Evolutionary conservation across 495 filamentous ascomycete species (phyloP).

Genomic region (Annulohypoxylon moriforme): DNA sequence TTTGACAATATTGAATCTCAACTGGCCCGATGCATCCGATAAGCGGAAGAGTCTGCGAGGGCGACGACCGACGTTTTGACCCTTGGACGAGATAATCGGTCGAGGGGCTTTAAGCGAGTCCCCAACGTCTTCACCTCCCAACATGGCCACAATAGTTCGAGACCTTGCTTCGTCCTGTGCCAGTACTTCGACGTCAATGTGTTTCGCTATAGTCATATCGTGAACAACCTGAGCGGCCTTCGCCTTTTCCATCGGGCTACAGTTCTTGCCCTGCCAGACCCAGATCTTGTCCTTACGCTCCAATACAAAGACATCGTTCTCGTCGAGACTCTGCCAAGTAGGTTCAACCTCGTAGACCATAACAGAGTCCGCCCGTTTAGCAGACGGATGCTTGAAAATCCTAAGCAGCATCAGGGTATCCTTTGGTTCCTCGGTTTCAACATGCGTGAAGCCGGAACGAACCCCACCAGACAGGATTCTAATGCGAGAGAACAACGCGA

Average conservation of each 20-base stretch:
- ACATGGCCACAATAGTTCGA: constrained; percentile 61
- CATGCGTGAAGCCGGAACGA: constrained; percentile 68
- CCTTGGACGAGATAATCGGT: constrained; percentile 50
- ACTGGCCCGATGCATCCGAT: constrained; percentile 64
- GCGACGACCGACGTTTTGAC: constrained; percentile 23
- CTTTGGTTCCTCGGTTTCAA: constrained; percentile 58
- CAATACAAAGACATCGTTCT: constrained; percentile 70
- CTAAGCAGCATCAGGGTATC: constrained; percentile 64
- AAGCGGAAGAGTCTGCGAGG: constrained; percentile 64
- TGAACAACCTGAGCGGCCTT: constrained; percentile 72
- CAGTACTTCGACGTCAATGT: constrained; percentile 70
- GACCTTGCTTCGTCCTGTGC: constrained; percentile 67
- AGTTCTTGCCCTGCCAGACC: constrained; percentile 72
- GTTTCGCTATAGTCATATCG: constrained; percentile 70
- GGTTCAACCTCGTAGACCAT: constrained; percentile 72
- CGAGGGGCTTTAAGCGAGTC: constrained; percentile 52
- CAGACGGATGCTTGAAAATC: constrained; percentile 65
- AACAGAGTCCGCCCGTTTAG: constrained; percentile 56
- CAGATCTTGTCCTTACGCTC: constrained; percentile 70
- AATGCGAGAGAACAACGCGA: constrained; percentile 66
- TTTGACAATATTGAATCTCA: constrained; percentile 66
- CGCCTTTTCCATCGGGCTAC: constrained; percentile 72
- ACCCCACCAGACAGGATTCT: constrained; percentile 68
- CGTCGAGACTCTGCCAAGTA: constrained; percentile 68
- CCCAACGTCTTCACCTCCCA: constrained; percentile 61